Base-by-base conservation (phyloP, 495 filamentous ascomycete genomes). In the Cairneyella variabilis region DNA sequence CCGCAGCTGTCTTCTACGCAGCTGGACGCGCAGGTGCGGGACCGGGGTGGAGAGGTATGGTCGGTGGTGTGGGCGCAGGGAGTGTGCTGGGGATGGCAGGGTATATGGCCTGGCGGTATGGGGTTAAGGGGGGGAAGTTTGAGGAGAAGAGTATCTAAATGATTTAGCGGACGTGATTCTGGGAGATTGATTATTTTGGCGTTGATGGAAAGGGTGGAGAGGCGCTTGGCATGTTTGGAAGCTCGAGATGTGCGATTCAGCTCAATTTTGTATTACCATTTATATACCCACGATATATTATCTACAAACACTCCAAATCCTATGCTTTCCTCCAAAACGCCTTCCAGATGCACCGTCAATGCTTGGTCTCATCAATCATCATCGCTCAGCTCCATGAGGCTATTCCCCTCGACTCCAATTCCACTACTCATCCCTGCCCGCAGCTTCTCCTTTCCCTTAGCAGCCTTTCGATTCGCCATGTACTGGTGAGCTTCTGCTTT, bases 31-130 rank as follows among this genome's bases (percentile, higher is more conserved):
- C 55, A 25, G 50, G 45, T 34, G 36, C 51, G 32, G 46, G 51
- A 41, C 53, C 60, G 48, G 63, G 56, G 36, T 69, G 62, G 67
- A 61, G 60, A 56, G 66, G 62, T n/a, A 47, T 62, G 25, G 55
- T 69, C 55, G 72, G 51, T 60, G 62, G 48, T 28, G 65, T 28
- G 36, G 79, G 76, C 10, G 51, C 66, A 32, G 78, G 71, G 11
- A 74, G 68, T 44, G 54, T 71, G 26, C 43, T 58, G 3, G 72
- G 71, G 11, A 64, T 66, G 56, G 27, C 65, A 22, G 69, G 63
- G 8, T 73, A 71, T 66, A 54, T 69, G 57, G 65, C 51, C 6
- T 70, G 66, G 66, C 55, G 65, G 39, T 69, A 72, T 58, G 69
- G 64, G 6, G 28, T 69, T 16, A 57, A 66, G 6, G 63, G 65